Evolutionary conservation across 208 protist genomes (phyloP), one percentile per base, ranked within the genome.

Genomic region (Acanthamoeba sp.): DNA sequence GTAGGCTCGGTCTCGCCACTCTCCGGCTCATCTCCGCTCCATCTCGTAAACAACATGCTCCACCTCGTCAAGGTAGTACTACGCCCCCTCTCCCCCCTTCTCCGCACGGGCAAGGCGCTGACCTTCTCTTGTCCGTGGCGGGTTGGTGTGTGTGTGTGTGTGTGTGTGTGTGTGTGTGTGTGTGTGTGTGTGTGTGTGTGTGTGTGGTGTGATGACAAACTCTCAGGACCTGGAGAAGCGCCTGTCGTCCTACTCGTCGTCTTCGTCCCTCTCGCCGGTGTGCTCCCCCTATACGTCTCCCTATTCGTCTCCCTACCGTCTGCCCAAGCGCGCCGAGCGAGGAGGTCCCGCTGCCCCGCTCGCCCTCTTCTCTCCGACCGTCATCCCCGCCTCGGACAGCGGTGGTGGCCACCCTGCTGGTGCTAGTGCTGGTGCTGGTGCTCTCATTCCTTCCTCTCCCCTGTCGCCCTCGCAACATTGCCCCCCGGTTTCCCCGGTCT

Each of bases 11-110:
- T n/a, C 5, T 24, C 38, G 32, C n/a, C 38, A 18, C 69, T 38
- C 69, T 22, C 18, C 29, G 36, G 69, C 38, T 22, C 69, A 1
- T 78, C 69, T 0, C 69, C 69, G 1, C 69, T 78, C 34, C 69
- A 78, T 45, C 69, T 78, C 69, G 69, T 78, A 29, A 78, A 78
- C 36, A 78, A 78, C 69, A 78, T 78, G 69, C 38, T 78, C 18
- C 69, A 78, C n/a, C 69, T 78, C 4, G 69, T 78, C 34, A 78
- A 78, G 69, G 69, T 45, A 78, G 20, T 2, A 12, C n/a, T 27
- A 48, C 42, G 42, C 10, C 42, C 42, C 42, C 3, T 20, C 50
- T 20, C 50, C 7, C 50, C 50, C 50, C 3, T 16, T 16, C 50
- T 22, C 50, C 50, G 6, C 42, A 48, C 42, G n/a, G n/a, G n/a